Conservation (phyloP, 164 flowering plant genomes). For the Saururus chinensis region DNA sequence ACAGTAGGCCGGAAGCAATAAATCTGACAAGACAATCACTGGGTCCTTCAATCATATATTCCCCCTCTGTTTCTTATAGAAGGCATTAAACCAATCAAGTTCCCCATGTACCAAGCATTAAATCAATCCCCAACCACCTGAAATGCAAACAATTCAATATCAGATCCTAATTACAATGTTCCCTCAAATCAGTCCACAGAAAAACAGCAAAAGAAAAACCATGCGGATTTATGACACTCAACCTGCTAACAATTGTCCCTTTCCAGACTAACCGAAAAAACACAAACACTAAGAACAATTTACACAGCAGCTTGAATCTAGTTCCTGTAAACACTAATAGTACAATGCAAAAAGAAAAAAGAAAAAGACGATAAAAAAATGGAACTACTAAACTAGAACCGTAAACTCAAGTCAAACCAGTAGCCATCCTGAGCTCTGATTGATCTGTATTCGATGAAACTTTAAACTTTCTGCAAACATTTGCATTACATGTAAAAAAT, state of each 20-base stretch:
- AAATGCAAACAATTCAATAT: too few species aligned
- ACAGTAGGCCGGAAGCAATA: not conserved
- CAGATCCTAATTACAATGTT: not conserved
- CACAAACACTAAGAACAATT: not conserved
- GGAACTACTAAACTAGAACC: too few species aligned
- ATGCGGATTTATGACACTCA: too few species aligned
- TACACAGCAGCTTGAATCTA: too few species aligned
- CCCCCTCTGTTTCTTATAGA: too few species aligned
- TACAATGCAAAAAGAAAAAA: too few species aligned
- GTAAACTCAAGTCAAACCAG: not conserved
- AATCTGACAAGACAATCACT: not conserved
- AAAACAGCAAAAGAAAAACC: not conserved
- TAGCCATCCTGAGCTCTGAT: not conserved
- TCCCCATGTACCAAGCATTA: too few species aligned
- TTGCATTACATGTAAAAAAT: too few species aligned
- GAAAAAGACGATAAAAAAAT: too few species aligned
- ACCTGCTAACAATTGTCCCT: too few species aligned
- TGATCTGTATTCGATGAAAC: not conserved
- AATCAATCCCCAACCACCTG: not conserved
- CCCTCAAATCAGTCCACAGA: not conserved
- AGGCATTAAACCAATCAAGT: not conserved
- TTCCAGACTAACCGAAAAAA: not conserved
- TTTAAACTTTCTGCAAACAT: not conserved
- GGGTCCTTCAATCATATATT: not conserved
- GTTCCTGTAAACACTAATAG: not conserved